phyloP scores from a whole-genome alignment of 768 basidiomycete species.

The Coprinopsis marcescibilis region DNA sequence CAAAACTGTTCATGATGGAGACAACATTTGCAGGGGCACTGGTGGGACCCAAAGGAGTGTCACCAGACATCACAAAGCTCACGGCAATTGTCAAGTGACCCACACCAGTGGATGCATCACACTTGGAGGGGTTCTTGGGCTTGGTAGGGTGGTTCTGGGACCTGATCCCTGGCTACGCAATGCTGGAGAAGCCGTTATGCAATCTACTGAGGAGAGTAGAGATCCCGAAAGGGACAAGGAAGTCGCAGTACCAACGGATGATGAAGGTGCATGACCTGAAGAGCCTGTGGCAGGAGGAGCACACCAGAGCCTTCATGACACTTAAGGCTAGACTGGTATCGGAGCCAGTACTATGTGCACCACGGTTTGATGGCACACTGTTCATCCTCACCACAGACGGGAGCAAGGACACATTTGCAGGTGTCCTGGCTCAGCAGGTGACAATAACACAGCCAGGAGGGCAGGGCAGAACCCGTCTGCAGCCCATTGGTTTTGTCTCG shows the following conservation, averaged over 20 bases:
- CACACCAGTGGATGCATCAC: slow-evolving; percentile 18
- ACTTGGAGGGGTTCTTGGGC: slow-evolving; percentile 28
- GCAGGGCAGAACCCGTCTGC: slow-evolving; percentile 9
- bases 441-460: slow-evolving; percentile 17
- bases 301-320: slow-evolving; percentile 18
- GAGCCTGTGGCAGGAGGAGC: slow-evolving; percentile 14
- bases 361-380: slow-evolving; percentile 21
- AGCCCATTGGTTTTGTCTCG: slow-evolving; percentile 29
- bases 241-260: slow-evolving; percentile 18
- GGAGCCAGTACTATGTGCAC: slow-evolving; percentile 26
- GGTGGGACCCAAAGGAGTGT: slow-evolving; percentile 25
- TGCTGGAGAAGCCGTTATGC: slow-evolving; percentile 21
- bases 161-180: slow-evolving; percentile 26
- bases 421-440: slow-evolving; percentile 21
- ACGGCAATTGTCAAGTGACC: slow-evolving; percentile 27
- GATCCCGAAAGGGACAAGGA: slow-evolving; percentile 13
- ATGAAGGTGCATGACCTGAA: slow-evolving; percentile 16
- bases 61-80: slow-evolving; percentile 28
- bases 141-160: slow-evolving; percentile 26
- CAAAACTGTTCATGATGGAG: slow-evolving; percentile 27
- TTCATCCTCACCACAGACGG: slow-evolving; percentile 31
- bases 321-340: slow-evolving; percentile 27
- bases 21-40: slow-evolving; percentile 27
- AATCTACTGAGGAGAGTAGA: slow-evolving; percentile 19
- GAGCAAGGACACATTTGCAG: slow-evolving; percentile 27